Evolutionary conservation across 1,284 basidiomycete species (phyloP).

Genomic region (Veloboletus limbatus): DNA sequence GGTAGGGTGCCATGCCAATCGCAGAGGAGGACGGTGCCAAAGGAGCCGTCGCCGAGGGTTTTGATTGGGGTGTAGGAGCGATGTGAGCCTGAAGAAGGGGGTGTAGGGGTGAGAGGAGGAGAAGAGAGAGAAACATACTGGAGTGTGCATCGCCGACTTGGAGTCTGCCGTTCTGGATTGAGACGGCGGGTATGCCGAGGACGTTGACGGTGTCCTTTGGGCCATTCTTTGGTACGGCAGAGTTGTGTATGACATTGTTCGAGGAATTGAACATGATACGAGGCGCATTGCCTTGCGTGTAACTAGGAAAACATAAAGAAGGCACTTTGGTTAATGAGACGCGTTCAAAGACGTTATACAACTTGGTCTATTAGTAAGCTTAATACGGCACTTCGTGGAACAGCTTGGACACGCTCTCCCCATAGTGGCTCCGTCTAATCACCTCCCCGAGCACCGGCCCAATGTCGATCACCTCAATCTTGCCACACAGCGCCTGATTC

Average conservation of each 20-base stretch:
- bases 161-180: slow-evolving; percentile 62
- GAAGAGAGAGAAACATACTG: slow-evolving; percentile 46
- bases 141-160: slow-evolving; percentile 67
- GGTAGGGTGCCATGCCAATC: slow-evolving; percentile 98
- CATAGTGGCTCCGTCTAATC: slow-evolving; percentile 87
- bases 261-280: slow-evolving; percentile 63
- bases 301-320: slow-evolving; percentile 32
- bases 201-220: slow-evolving; percentile 61
- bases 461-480: slow-evolving; percentile 96
- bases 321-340: neutral
- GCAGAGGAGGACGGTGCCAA: slow-evolving; percentile 97
- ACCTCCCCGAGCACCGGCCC: slow-evolving; percentile 96
- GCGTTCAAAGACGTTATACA: slow-evolving; percentile 12
- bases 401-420: slow-evolving; percentile 79
- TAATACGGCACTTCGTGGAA: slow-evolving; percentile 85
- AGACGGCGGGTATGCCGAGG: slow-evolving; percentile 68
- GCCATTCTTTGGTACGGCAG: slow-evolving; percentile 15
- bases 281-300: slow-evolving; percentile 49
- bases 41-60: slow-evolving; percentile 93
- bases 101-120: slow-evolving; percentile 8
- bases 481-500: slow-evolving; percentile 75
- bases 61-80: slow-evolving; percentile 74
- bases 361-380: slow-evolving; percentile 26
- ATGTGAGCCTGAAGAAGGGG: slow-evolving; percentile 43
- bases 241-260: slow-evolving; percentile 57